Evolutionary conservation across 2,329 filamentous ascomycete species (phyloP), one percentile per base, ranked within the genome.

Genomic region (Trichothecium sympodiale): DNA sequence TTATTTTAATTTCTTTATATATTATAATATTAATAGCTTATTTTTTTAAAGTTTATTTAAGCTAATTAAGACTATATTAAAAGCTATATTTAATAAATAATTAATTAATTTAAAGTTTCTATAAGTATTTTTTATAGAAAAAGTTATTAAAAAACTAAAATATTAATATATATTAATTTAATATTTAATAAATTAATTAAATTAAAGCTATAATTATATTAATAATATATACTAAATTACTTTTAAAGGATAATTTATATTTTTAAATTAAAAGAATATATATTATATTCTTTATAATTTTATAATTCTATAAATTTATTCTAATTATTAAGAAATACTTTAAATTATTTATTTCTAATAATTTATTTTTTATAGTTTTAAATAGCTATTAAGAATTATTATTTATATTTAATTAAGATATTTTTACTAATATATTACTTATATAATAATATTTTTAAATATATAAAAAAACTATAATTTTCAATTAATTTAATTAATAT

Each of bases 131-230:
- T n/a, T n/a, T n/a, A n/a, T n/a, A n/a, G n/a, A n/a, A n/a, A n/a
- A n/a, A n/a, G n/a, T n/a, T n/a, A n/a, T n/a, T n/a, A n/a, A n/a
- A n/a, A n/a, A n/a, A n/a, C n/a, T n/a, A n/a, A n/a, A n/a, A n/a
- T n/a, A n/a, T n/a, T n/a, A n/a, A n/a, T n/a, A n/a, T n/a, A n/a
- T n/a, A n/a, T n/a, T n/a, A n/a, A n/a, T n/a, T n/a, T n/a, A n/a
- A n/a, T n/a, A n/a, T n/a, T n/a, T n/a, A n/a, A n/a, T n/a, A n/a
- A n/a, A n/a, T n/a, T n/a, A n/a, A n/a, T n/a, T n/a, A n/a, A n/a
- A 29, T 12, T 38, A 33, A 25, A 18, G 6, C 12, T 28, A 14
- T 39, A 35, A 36, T 15, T 36, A 17, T 34, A 29, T 17, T 8
- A n/a, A n/a, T n/a, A n/a, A n/a, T n/a, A n/a, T n/a, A n/a, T n/a